Evolutionary conservation across 805 yeast genomes (phyloP), one percentile per base, ranked within the genome.

Genomic region (Kazachstania psychrophila): DNA sequence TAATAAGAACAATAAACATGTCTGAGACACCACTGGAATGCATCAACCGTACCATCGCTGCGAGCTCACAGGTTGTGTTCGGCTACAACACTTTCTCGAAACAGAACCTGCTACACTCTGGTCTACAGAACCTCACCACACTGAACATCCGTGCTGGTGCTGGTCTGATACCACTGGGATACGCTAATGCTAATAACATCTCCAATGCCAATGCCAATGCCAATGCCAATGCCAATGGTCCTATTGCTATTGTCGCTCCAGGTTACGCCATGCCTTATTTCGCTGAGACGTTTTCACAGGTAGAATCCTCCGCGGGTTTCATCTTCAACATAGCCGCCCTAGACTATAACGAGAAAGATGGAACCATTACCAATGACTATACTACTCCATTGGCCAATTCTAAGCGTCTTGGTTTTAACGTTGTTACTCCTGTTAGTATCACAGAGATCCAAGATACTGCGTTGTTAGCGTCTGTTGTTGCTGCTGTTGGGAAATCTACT

Each of bases 101-200:
- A 37, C 68, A 73, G 4, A 70, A 75, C 47, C 65, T 73, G 32
- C 62, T 84, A 34, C 85, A 80, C 56, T 56, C 66, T n/a, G 68
- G 74, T 33, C 54, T 80, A 43, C 66, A 42, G 20, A 13, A 16
- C 16, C 52, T 51, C 32, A 49, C 54, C 31, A 61, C 71, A 44
- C 59, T 79, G 39, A 86, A 87, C 52, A 73, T 84, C 39, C 76
- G 95, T 56, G 66, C 80, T 2, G 96, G 96, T 49, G 92, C 95
- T 23, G 84, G 89, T 31, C 70, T 76, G 43, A 73, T 83, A 19
- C 70, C 89, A 31, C 64, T 83, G 34, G 96, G 96, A 26, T 88
- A 78, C 61, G 58, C 75, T 36, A 32, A 37, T 0, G 42, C 48
- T 18, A 36, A 44, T 18, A 24, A 23, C 7, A 13, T 17, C 7